Evolutionary conservation across 169 alveolate genomes (phyloP), one percentile per base, ranked within the genome.

Genomic region (Blepharisma undulans): DNA sequence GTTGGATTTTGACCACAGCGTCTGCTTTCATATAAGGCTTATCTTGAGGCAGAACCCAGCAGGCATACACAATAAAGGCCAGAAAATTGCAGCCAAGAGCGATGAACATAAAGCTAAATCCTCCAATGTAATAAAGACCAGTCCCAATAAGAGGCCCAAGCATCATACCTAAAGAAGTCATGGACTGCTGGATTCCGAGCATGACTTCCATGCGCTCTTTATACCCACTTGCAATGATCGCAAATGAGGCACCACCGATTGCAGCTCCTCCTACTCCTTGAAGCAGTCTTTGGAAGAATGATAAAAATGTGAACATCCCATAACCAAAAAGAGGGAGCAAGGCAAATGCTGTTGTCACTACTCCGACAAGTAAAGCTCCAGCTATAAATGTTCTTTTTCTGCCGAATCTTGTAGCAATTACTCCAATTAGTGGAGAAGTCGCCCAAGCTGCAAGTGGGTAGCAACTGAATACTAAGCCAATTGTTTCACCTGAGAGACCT

Each of bases 201-300:
- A 84, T 36, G 29, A n/a, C 2, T n/a, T 84, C 89, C 74, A 84
- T 32, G 7, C 48, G 27, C 22, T 84, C 89, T 60, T 25, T 22
- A 84, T 84, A 84, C 10, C 48, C 34, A 4, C 33, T 61, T 33
- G 89, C 74, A 21, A 84, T 36, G 18, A 84, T 34, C 19, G 89
- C 74, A 48, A 84, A 32, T 33, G 36, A 36, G 6, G 79, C 27
- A 4, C 77, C 60, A 36, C 36, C 89, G 8, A 84, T 33, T 2
- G 78, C 89, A 22, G 89, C 33, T n/a, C 79, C 89, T 22, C 89
- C 89, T 10, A 60, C 77, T 36, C 89, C 89, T 59, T 84, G 89
- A 22, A 84, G 27, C 7, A 84, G 34, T n/a, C 89, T 84, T 48
- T 21, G 29, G 1, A 25, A 59, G 2, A 84, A 30, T 36, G 61